A percentile compares a stretch with the other conserved stretches of the same genome.
phyloP scores from a whole-genome alignment of 495 filamentous ascomycete species.

The Annulohypoxylon bovei region DNA sequence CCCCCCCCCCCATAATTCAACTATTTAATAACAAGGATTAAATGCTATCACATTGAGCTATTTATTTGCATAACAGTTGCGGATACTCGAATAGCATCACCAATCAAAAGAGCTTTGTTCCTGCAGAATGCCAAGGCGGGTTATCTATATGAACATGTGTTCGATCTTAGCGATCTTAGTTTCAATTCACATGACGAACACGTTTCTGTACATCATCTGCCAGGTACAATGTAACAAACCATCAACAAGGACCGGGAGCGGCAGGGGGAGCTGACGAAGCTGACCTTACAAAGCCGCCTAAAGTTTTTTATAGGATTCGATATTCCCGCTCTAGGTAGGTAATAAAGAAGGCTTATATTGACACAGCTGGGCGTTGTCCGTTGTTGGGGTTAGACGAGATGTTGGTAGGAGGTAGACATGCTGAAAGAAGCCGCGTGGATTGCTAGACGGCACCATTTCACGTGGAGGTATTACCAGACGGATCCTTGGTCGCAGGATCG shows the following conservation, averaged over 20 bases:
- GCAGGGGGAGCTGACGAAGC: slow-evolving; percentile 21
- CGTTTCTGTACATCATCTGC: slow-evolving; percentile 24
- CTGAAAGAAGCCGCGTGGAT: neutral
- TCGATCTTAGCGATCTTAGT: slow-evolving; percentile 4
- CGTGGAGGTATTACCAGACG: neutral
- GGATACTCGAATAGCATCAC: neutral
- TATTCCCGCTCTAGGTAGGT: slow-evolving; percentile 10
- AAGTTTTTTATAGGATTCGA: slow-evolving; percentile 3
- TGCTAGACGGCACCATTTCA: neutral
- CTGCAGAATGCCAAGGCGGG: slow-evolving; percentile 14
- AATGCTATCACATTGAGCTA: neutral
- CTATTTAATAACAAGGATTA: too few relatives aligned
- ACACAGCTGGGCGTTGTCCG: neutral
- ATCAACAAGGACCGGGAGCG: slow-evolving; percentile 16
- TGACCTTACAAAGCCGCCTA: slow-evolving; percentile 13
- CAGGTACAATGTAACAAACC: slow-evolving; percentile 30
- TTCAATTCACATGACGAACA: slow-evolving; percentile 1
- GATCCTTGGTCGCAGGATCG: neutral
- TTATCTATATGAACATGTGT: slow-evolving; percentile 1
- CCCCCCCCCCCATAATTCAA: too few relatives aligned
- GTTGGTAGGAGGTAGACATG: neutral
- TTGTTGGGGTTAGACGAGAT: neutral
- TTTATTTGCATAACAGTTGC: neutral
- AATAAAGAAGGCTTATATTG: slow-evolving; percentile 25
- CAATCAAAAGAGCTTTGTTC: neutral